Evolutionary conservation across 2,329 filamentous ascomycete species (phyloP).

Genomic region (Aurifilum marmelostoma): DNA sequence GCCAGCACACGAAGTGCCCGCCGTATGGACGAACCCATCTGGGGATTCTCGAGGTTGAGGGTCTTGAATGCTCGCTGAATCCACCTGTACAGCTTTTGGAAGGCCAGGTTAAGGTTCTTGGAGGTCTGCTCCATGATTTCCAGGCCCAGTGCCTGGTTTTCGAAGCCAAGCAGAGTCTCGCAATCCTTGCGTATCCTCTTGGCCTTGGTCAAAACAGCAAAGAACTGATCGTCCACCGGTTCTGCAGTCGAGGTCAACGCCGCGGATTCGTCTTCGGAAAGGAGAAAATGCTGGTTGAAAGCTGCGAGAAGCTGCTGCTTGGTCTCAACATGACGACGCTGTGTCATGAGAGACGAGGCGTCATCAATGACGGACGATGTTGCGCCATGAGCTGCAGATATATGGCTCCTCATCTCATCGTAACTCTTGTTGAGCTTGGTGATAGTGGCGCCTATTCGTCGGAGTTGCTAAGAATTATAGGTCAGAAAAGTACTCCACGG

Average conservation of each 20-base stretch:
- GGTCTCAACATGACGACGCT: conserved; percentile 73
- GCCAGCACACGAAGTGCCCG: conserved; percentile 84
- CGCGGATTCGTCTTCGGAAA: conserved; percentile 80
- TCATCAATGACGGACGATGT: conserved; percentile 78
- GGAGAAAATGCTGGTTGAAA: conserved; percentile 80
- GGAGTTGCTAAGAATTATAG: conserved; percentile 69
- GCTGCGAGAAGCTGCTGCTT: conserved; percentile 79
- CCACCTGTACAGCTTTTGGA: conserved; percentile 96
- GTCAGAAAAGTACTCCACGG: not conserved
- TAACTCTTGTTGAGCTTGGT: conserved; percentile 79
- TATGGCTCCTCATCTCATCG: conserved; percentile 76
- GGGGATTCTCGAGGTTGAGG: conserved; percentile 90
- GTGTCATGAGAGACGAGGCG: conserved; percentile 70
- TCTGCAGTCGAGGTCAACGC: conserved; percentile 76
- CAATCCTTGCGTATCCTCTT: conserved; percentile 90
- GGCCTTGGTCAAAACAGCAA: conserved; percentile 73
- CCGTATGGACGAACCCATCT: conserved; percentile 84
- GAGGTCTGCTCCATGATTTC: conserved; percentile 92
- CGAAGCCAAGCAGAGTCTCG: conserved; percentile 84
- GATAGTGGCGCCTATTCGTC: conserved; percentile 79
- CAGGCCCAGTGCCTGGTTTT: conserved; percentile 83
- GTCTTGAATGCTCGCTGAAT: conserved; percentile 91
- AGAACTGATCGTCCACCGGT: conserved; percentile 85
- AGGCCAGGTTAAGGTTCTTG: conserved; percentile 83
- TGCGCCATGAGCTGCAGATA: conserved; percentile 73